Evolutionary conservation across 805 yeast species (phyloP).

Genomic region (Candida lessepsii): DNA sequence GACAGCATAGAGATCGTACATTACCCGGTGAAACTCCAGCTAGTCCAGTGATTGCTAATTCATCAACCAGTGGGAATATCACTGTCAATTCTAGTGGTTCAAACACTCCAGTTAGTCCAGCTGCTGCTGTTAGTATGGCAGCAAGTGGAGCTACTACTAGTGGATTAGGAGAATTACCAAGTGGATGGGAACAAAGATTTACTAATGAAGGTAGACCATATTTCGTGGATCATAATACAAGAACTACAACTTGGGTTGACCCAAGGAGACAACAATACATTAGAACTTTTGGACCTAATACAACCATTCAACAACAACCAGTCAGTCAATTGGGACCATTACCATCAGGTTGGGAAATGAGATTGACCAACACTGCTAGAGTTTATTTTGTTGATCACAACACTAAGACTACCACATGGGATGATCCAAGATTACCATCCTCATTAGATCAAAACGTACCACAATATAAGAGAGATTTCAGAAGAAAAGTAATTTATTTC

Average conservation of each 20-base stretch:
- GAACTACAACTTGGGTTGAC: constrained; percentile 99
- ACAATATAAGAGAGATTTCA: constrained; percentile 97
- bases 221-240: constrained; percentile 98
- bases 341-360: constrained; percentile 99
- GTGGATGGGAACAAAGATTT: constrained; percentile 98
- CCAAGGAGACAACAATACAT: constrained; percentile 99
- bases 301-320: constrained; percentile 96
- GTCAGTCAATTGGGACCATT: constrained; percentile 96
- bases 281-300: constrained; percentile 86
- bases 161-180: constrained; percentile 94
- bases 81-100: constrained; percentile 45
- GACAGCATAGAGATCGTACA: constrained; percentile 87
- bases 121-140: constrained; percentile 66
- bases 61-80: constrained; percentile 43
- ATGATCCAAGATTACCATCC: constrained; percentile 97
- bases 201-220: constrained; percentile 98
- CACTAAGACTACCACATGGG: constrained; percentile 99
- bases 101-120: constrained; percentile 57
- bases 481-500: constrained; percentile 96
- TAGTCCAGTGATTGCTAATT: constrained; percentile 30
- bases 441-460: constrained; percentile 98
- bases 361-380: constrained; percentile 96
- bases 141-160: constrained; percentile 88
- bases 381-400: constrained; percentile 98
- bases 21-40: constrained; percentile 63